Conservation (phyloP, 2,329 filamentous ascomycete species). For the Orbilia quercus region DNA sequence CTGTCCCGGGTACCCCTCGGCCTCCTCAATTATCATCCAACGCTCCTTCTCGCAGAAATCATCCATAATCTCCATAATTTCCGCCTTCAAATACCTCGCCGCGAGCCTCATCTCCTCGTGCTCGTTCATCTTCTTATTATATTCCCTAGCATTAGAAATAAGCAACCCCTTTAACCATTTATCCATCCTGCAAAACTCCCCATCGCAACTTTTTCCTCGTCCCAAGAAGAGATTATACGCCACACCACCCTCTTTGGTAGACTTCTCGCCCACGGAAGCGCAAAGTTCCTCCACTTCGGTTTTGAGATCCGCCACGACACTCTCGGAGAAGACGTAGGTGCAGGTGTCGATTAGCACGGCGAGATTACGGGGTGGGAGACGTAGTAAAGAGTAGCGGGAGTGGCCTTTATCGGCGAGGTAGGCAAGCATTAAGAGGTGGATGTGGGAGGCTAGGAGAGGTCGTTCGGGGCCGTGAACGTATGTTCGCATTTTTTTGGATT, state of each 20-base stretch:
- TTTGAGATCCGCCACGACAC: background rate
- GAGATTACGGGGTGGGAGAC: slow-evolving; percentile 17
- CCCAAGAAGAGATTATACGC: slow-evolving; percentile 1
- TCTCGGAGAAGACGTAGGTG: slow-evolving; percentile 20
- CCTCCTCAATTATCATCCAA: too few relatives aligned
- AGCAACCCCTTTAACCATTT: slow-evolving; percentile 26
- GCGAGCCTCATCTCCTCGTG: background rate
- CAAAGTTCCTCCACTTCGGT: background rate
- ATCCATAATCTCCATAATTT: background rate
- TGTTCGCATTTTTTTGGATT: background rate
- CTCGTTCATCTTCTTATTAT: slow-evolving; percentile 20
- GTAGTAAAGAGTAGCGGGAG: slow-evolving; percentile 4
- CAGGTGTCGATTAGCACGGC: slow-evolving; percentile 15
- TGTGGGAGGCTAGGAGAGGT: background rate
- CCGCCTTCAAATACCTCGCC: background rate
- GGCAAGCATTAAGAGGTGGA: background rate
- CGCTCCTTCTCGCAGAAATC: too few relatives aligned
- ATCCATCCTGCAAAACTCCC: slow-evolving; percentile 5
- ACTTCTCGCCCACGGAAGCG: background rate
- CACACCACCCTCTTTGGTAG: slow-evolving; percentile 8
- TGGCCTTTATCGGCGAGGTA: slow-evolving; percentile 25
- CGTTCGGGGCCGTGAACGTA: background rate
- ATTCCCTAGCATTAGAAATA: slow-evolving; percentile 8
- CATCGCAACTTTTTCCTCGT: background rate
- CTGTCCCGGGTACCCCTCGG: background rate